Evolutionary conservation across 345 rosid genomes (phyloP).

Genomic region (Leavenworthia alabamica): DNA sequence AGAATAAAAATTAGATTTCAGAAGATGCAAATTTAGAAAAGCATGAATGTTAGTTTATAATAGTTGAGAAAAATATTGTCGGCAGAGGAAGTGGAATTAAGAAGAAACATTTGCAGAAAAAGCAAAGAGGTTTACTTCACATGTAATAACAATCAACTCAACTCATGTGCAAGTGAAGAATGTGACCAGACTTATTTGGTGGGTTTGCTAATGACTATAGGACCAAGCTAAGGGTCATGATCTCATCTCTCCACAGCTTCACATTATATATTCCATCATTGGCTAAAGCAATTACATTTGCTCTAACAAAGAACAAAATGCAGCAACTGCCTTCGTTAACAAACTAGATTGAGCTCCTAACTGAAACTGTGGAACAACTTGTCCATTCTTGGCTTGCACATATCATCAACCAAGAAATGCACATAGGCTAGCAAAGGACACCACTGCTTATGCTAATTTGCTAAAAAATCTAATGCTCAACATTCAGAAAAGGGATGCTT

Average conservation of each 20-base stretch:
- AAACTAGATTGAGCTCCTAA: neutral
- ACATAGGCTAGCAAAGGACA: neutral
- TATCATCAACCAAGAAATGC: neutral
- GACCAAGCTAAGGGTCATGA: too few relatives aligned
- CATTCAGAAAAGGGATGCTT: neutral
- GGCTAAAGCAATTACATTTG: too few relatives aligned
- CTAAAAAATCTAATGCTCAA: neutral
- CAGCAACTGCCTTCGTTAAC: too few relatives aligned
- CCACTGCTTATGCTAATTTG: neutral
- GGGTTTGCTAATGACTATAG: too few relatives aligned
- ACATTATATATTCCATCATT: too few relatives aligned
- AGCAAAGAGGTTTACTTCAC: too few relatives aligned
- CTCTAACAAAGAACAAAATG: too few relatives aligned
- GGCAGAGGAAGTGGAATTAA: conserved; percentile 25
- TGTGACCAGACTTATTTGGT: too few relatives aligned
- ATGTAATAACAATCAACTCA: too few relatives aligned
- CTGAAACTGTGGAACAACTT: neutral
- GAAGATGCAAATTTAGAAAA: neutral
- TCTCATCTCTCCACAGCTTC: too few relatives aligned
- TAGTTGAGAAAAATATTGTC: conserved; percentile 19
- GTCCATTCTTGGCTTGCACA: neutral
- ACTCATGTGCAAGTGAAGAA: too few relatives aligned
- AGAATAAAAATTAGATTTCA: neutral
- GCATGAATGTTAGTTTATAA: neutral
- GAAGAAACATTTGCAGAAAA: too few relatives aligned